Percentiles rank a stretch among this genome's conserved stretches.
phyloP scores from a whole-genome alignment of 164 flowering plant species.

The Paratinospora sagittata region DNA sequence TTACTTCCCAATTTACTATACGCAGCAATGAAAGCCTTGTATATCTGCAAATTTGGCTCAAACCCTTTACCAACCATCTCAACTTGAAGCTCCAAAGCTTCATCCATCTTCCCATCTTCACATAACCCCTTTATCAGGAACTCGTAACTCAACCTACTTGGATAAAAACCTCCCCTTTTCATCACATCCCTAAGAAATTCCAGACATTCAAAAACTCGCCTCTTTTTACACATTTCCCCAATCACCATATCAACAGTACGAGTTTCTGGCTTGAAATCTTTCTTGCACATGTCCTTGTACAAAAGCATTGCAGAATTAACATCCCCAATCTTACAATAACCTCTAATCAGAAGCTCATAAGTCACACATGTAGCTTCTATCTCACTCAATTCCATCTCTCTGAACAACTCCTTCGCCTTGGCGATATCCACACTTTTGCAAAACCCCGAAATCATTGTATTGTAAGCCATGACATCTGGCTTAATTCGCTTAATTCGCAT shows the following conservation, averaged over 20 bases:
- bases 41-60: conserved; percentile 44
- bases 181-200: conserved; percentile 30
- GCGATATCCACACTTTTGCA: conserved; percentile 41
- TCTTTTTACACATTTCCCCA: conserved; percentile 34
- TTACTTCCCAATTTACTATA: conserved; percentile 41
- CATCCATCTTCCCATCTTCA: conserved; percentile 51
- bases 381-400: conserved; percentile 58
- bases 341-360: conserved; percentile 60
- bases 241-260: conserved; percentile 42
- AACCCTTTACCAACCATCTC: conserved; percentile 81
- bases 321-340: conserved; percentile 55
- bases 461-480: conserved; percentile 60
- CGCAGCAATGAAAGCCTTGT: conserved; percentile 57
- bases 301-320: conserved; percentile 47
- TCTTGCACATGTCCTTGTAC: conserved; percentile 55
- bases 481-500: conserved; percentile 40
- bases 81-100: conserved; percentile 63
- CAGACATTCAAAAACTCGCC: conserved; percentile 40
- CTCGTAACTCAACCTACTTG: conserved; percentile 38
- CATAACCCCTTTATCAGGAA: conserved; percentile 56
- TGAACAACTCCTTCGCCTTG: conserved; percentile 51
- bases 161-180: conserved; percentile 26
- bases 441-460: conserved; percentile 62
- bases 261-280: conserved; percentile 42
- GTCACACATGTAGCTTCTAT: conserved; percentile 49